Percentiles rank a stretch among this genome's conserved stretches.
phyloP scores from a whole-genome alignment of 2,329 filamentous ascomycete species.

The Fusarium phyllophilum region DNA sequence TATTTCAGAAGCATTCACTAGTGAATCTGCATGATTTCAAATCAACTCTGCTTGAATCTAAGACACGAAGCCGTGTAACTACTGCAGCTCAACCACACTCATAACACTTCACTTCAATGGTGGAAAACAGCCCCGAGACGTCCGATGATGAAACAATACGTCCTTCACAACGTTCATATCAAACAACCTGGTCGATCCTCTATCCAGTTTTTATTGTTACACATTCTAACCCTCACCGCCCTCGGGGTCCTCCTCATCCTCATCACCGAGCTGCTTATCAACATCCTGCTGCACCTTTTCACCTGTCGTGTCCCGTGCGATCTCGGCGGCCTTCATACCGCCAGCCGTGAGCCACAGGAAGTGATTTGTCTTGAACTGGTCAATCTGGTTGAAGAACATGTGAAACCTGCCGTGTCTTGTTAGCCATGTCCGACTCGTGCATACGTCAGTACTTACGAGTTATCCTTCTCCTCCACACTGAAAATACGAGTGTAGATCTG shows the following conservation, averaged over 20 bases:
- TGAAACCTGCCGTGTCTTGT: slow-evolving; percentile 67
- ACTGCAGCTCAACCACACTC: background rate
- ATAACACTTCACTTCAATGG: background rate
- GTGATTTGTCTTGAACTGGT: slow-evolving; percentile 76
- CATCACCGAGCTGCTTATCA: slow-evolving; percentile 62
- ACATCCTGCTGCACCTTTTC: slow-evolving; percentile 56
- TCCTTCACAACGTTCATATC: background rate
- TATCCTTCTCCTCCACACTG: slow-evolving; percentile 85
- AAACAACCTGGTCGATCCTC: background rate
- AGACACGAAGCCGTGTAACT: slow-evolving; percentile 1
- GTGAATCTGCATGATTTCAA: slow-evolving; percentile 3
- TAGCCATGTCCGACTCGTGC: slow-evolving; percentile 9
- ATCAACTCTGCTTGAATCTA: background rate
- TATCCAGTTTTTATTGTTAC: slow-evolving; percentile 13
- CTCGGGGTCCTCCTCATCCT: slow-evolving; percentile 62
- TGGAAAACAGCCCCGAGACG: background rate
- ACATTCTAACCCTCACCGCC: slow-evolving; percentile 54
- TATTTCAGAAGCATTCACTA: background rate
- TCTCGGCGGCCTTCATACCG: slow-evolving; percentile 70
- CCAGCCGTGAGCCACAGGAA: slow-evolving; percentile 80
- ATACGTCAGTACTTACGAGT: slow-evolving; percentile 71
- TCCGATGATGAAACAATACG: slow-evolving; percentile 15
- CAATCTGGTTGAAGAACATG: slow-evolving; percentile 81
- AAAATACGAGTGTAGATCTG: slow-evolving; percentile 95
- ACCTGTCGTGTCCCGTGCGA: slow-evolving; percentile 43